Evolutionary conservation across 306 rosid species (phyloP), one percentile per base, ranked within the genome.

Genomic region (Boehmeria nivea): DNA sequence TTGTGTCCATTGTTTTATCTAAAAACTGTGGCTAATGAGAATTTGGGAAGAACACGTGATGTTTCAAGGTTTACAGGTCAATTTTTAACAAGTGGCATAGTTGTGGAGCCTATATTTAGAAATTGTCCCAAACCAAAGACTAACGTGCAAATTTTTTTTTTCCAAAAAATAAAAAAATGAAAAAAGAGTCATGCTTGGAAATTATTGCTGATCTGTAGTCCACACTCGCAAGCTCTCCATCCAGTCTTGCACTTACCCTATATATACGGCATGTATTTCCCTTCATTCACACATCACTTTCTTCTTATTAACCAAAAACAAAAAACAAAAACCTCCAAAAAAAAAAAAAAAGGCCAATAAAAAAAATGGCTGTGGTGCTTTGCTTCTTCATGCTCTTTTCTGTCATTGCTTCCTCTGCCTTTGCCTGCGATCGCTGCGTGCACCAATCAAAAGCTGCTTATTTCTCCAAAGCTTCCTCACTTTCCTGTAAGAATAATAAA

Each of bases 361-460:
- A 33, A 51, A 47, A 14, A 16, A 79, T 81, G 89, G 72, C 83
- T 76, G 54, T 60, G 46, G 49, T 82, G 40, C 62, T 80, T 11
- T 54, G 12, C 66, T 50, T 61, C 39, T 19, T 31, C 61, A 1
- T 60, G 43, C 19, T 75, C 60, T 3, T 79, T 61, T 65, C 69
- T 68, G 31, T 83, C 39, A 54, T 86, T n/a, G 22, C 73, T 54
- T 69, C 86, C 10, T 74, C 95, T 17, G 82, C 76, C 0, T 2
- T 69, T 14, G 95, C 91, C 36, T 88, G 96, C 24, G 86, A 88
- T 72, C 83, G 91, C 6, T 90, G 98, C 20, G 17, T 76, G 2
- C 75, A 80, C 26, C 81, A 74, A 63, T 43, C 87, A 52, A 87
- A 70, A 63, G 88, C 87, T 40, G 56, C 88, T 2, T 74, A 40